Evolutionary conservation across 2,329 filamentous ascomycete species (phyloP).

Genomic region (Delphinella strobiligena): DNA sequence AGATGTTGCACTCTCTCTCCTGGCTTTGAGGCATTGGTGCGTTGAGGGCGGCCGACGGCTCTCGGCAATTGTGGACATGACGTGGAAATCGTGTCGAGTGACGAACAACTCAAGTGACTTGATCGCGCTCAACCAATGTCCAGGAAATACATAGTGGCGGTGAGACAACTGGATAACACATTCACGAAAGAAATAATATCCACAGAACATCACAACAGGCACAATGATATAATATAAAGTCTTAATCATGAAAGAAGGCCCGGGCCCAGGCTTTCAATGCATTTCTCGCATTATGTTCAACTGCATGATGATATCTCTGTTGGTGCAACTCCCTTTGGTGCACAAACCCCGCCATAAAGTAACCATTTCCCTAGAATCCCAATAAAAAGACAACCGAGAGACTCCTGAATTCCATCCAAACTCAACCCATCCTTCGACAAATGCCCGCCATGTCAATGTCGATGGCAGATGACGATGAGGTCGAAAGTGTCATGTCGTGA

Average conservation of each 20-base stretch:
- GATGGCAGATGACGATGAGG: slow-evolving; percentile 8
- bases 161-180: too few species aligned
- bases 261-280: background rate
- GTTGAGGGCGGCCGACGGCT: too few species aligned
- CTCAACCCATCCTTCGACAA: background rate
- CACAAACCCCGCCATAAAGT: slow-evolving; percentile 9
- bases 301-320: slow-evolving; percentile 22
- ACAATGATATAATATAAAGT: background rate
- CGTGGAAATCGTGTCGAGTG: too few species aligned
- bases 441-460: slow-evolving; percentile 6
- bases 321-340: slow-evolving; percentile 12
- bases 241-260: background rate
- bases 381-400: slow-evolving; percentile 9
- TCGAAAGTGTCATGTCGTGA: slow-evolving; percentile 11
- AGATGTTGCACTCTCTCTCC: background rate
- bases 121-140: too few species aligned
- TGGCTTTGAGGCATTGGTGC: too few species aligned
- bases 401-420: slow-evolving; percentile 7
- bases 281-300: slow-evolving; percentile 24
- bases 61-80: too few species aligned
- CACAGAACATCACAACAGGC: too few species aligned
- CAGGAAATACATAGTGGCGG: too few species aligned
- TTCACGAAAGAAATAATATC: too few species aligned
- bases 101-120: too few species aligned
- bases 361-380: slow-evolving; percentile 8